A percentile compares a stretch with the other conserved stretches of the same genome.
These are phyloP conservation scores for Rhazya stricta DNA, from an alignment of 257 asterid species.

Conservation along the genomic window DNA sequence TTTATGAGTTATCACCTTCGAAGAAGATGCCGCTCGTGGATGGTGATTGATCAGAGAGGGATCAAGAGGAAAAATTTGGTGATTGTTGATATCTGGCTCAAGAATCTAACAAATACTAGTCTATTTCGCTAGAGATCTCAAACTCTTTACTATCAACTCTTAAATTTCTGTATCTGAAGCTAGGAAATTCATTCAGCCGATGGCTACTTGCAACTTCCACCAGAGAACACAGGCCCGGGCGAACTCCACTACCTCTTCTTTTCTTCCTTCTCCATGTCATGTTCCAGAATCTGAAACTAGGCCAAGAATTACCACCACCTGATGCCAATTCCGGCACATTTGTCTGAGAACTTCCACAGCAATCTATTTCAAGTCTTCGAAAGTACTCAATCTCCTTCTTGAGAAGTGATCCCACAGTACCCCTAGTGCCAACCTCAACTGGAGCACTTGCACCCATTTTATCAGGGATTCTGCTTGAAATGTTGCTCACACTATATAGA, in stretches of 20 bases:
- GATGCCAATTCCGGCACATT: slow-evolving; percentile 27
- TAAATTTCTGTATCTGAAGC: slow-evolving; percentile 65
- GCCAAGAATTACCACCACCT: slow-evolving; percentile 41
- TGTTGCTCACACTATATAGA: slow-evolving; percentile 16
- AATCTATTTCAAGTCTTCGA: slow-evolving; percentile 37
- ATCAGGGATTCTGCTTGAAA: slow-evolving; percentile 12
- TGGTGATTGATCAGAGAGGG: not conserved
- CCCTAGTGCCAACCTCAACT: slow-evolving; percentile 65
- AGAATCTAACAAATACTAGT: not conserved
- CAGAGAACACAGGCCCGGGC: slow-evolving; percentile 40
- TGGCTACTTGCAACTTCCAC: slow-evolving; percentile 35
- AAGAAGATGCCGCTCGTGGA: not conserved
- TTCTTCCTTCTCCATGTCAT: slow-evolving; percentile 52
- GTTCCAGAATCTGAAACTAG: slow-evolving; percentile 39
- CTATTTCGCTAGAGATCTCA: slow-evolving; percentile 19
- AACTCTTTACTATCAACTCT: slow-evolving; percentile 55
- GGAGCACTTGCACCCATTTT: slow-evolving; percentile 37
- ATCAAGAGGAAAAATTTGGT: not conserved
- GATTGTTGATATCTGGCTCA: not conserved
- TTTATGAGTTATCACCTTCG: not conserved
- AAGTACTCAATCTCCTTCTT: slow-evolving; percentile 81
- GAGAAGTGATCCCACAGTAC: slow-evolving; percentile 78
- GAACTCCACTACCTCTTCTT: slow-evolving; percentile 42
- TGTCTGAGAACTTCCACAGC: slow-evolving; percentile 28
- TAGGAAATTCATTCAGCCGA: slow-evolving; percentile 33